phyloP scores from a whole-genome alignment of 768 basidiomycete species.

The Russula vinacea region DNA sequence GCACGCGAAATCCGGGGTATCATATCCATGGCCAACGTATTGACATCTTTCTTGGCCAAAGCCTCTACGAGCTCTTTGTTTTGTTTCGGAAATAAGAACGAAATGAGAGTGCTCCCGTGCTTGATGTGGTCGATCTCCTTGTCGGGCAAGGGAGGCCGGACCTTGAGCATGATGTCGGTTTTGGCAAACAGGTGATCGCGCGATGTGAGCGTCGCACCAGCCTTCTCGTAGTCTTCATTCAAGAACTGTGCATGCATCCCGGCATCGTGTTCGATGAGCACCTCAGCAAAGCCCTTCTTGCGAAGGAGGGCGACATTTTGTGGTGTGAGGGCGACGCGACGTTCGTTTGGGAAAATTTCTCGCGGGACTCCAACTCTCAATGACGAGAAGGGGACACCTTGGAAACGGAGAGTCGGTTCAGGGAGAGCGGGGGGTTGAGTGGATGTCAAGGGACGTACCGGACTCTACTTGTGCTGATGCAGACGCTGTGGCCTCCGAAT shows the following conservation, averaged over 20 bases:
- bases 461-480: constrained; percentile 20
- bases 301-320: constrained; percentile 68
- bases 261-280: constrained; percentile 71
- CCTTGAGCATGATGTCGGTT: constrained; percentile 82
- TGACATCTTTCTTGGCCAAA: constrained; percentile 62
- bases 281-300: constrained; percentile 77
- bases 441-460: constrained; percentile 13
- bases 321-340: constrained; percentile 78
- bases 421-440: not conserved
- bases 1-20: constrained; percentile 89
- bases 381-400: constrained; percentile 64
- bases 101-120: constrained; percentile 75
- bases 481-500: constrained; percentile 4
- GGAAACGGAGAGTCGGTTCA: not conserved
- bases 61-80: constrained; percentile 72
- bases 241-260: constrained; percentile 73
- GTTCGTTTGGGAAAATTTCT: constrained; percentile 74
- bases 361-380: constrained; percentile 73
- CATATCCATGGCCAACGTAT: constrained; percentile 86
- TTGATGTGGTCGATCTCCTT: constrained; percentile 62
- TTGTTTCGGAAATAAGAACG: constrained; percentile 80
- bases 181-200: constrained; percentile 62
- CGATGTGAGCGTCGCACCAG: constrained; percentile 76
- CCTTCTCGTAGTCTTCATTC: constrained; percentile 74
- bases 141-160: constrained; percentile 66